Evolutionary conservation across 1,139 yeast genomes (phyloP).

Genomic region (Saccharomycopsis hybrid): DNA sequence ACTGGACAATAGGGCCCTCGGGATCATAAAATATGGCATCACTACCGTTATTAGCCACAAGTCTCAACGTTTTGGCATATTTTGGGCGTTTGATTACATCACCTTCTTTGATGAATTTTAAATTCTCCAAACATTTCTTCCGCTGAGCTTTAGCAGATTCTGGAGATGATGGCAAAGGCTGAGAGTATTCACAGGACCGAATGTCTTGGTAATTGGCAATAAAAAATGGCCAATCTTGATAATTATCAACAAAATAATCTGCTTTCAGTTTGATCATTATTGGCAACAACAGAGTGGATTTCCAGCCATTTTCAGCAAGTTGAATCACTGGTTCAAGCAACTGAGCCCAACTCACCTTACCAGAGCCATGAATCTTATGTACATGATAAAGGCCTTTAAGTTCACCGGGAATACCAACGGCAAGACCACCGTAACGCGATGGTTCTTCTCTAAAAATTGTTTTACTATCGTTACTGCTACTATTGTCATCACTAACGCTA

Average conservation of each 20-base stretch:
- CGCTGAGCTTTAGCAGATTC: neutral
- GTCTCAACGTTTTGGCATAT: conserved; percentile 59
- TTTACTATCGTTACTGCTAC: conserved; percentile 15
- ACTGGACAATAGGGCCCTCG: conserved; percentile 59
- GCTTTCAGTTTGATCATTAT: conserved; percentile 34
- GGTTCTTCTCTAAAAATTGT: conserved; percentile 22
- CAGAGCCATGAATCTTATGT: conserved; percentile 57
- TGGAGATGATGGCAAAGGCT: neutral
- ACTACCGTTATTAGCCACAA: conserved; percentile 70
- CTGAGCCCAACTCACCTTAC: conserved; percentile 64
- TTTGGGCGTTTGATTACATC: conserved; percentile 52
- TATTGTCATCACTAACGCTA: neutral
- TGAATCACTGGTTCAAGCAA: conserved; percentile 69
- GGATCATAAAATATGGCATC: conserved; percentile 79
- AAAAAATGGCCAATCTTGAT: conserved; percentile 50
- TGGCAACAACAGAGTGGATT: conserved; percentile 44
- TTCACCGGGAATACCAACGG: conserved; percentile 88
- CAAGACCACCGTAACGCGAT: conserved; percentile 74
- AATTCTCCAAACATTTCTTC: conserved; percentile 19
- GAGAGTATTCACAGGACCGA: conserved; percentile 5
- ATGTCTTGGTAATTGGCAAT: conserved; percentile 31
- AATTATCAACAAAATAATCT: conserved; percentile 30
- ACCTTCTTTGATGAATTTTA: conserved; percentile 41
- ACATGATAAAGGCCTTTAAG: conserved; percentile 69
- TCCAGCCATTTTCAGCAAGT: conserved; percentile 64